Percentiles rank a stretch among this genome's conserved stretches.
Conservation (phyloP, 805 yeast genomes). For the Candida hungchunana region DNA sequence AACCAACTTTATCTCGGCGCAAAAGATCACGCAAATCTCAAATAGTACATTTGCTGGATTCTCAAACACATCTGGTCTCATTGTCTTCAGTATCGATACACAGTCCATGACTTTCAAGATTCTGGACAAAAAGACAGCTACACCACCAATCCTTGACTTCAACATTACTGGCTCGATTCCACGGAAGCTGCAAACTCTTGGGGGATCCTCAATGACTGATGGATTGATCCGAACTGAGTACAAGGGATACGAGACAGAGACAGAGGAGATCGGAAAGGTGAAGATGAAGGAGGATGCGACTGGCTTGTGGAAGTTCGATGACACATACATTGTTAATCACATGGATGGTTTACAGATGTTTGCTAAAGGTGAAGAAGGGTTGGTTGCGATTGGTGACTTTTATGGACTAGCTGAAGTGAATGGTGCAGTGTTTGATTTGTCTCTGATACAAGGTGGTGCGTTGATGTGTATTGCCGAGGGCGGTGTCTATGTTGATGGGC, state of each 20-base stretch:
- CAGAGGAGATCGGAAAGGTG: background rate
- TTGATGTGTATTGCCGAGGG: slow-evolving; percentile 13
- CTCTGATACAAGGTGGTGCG: background rate
- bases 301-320: slow-evolving; percentile 18
- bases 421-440: slow-evolving; percentile 18
- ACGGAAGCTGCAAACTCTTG: slow-evolving; percentile 24
- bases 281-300: background rate
- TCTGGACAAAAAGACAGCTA: background rate
- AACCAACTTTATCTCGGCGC: slow-evolving; percentile 1
- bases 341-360: slow-evolving; percentile 10
- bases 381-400: slow-evolving; percentile 6
- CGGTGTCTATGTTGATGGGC: slow-evolving; percentile 20
- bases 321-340: slow-evolving; percentile 8
- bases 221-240: slow-evolving; percentile 23
- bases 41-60: slow-evolving; percentile 1
- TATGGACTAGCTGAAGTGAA: slow-evolving; percentile 8
- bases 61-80: slow-evolving; percentile 11
- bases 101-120: background rate
- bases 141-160: slow-evolving; percentile 23
- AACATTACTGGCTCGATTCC: slow-evolving; percentile 17
- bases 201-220: slow-evolving; percentile 18
- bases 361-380: background rate
- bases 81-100: slow-evolving; percentile 6
- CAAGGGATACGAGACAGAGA: slow-evolving; percentile 13
- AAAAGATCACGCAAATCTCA: slow-evolving; percentile 9